Base-by-base conservation (phyloP, 306 rosid species). In the Prinsepia uniflora region DNA sequence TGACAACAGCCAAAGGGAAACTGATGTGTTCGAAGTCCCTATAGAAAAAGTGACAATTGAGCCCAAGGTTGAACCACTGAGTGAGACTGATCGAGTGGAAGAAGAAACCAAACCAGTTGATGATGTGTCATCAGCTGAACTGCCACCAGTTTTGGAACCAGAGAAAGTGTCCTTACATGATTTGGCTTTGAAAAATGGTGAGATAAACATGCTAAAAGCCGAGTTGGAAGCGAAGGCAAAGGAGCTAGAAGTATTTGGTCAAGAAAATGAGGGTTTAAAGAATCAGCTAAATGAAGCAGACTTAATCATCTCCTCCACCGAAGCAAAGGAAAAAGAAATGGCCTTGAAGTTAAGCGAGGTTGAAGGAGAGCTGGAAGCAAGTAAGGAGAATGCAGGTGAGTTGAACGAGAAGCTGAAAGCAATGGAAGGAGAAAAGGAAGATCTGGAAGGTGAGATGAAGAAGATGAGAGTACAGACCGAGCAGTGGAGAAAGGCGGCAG, bases 401-500 rank as follows among this genome's bases (percentile, higher is more conserved):
- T 75, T 86, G 79, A 78, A 59, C 22, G 90, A 75, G 73, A 86
- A 82, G 63, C 68, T 91, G 78, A 84, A 85, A 72, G 49, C 73
- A 13, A 79, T 79, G 70, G 93, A 87, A 71, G 83, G 69, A 18
- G 87, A 80, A 43, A 91, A 82, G 75, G 92, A 84, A 40, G 82
- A 72, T 14, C 42, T 91, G 70, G 97, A 89, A 45, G 60, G 83
- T 4, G 97, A 91, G 82, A 89, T 89, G 88, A 91, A 87, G 86
- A 91, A 81, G 83, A 81, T 91, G 56, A 86, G 89, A 78, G 88
- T 88, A 69, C 97, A 89, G 75, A 91, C 96, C 12, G 97, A 87
- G 44, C 97, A 91, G 69, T 91, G 97, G 97, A 79, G 89, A 49
- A 91, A 91, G 79, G 96, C 97, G 14, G 96, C 97, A 10, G 97